phyloP scores from a whole-genome alignment of 495 filamentous ascomycete species.

The Daldinia bambusicola region DNA sequence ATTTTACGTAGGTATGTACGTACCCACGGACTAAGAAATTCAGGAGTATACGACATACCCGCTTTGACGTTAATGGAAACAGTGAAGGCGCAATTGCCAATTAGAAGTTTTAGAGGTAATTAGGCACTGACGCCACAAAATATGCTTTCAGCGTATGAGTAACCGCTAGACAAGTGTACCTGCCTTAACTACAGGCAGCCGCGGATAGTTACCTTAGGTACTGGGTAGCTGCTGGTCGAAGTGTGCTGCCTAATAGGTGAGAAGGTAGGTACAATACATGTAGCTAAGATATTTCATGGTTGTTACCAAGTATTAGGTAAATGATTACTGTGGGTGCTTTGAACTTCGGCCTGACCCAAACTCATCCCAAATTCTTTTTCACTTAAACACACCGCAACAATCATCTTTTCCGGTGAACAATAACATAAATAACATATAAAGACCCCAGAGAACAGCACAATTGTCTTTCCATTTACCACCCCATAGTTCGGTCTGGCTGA shows the following conservation, averaged over 20 bases:
- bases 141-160: neutral
- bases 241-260: constrained; percentile 6
- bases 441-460: neutral
- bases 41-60: no score
- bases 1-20: no score
- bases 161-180: no score
- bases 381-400: constrained; percentile 4
- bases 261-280: neutral
- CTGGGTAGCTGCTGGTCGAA: no score
- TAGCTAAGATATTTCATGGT: neutral
- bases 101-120: no score
- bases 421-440: neutral
- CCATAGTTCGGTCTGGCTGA: no score
- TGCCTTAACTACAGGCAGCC: neutral
- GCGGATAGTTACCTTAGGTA: neutral
- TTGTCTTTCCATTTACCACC: neutral
- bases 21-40: no score
- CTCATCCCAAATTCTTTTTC: neutral
- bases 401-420: neutral
- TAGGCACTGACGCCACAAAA: neutral
- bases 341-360: neutral
- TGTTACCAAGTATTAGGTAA: neutral
- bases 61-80: no score
- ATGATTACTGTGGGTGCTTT: neutral
- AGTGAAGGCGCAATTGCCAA: no score